A percentile compares a stretch with the other conserved stretches of the same genome.
Conservation (phyloP, 768 basidiomycete species). For the Hysterangium stoloniferum region DNA sequence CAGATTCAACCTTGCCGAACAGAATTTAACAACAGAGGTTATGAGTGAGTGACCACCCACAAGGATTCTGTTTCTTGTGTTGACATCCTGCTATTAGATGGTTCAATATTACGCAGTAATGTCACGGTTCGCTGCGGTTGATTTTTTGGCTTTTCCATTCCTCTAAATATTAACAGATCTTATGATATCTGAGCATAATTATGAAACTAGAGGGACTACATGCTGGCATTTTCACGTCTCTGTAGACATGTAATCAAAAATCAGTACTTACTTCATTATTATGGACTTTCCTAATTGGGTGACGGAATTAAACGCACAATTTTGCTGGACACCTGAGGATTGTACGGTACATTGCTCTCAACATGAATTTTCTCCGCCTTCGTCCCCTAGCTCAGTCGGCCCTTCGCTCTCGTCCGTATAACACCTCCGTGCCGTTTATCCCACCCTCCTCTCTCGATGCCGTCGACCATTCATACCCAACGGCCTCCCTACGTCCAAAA, state of each 20-base stretch:
- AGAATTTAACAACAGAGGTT: background rate
- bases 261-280: no score
- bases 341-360: no score
- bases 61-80: background rate
- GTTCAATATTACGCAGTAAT: background rate
- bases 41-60: background rate
- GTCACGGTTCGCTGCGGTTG: background rate
- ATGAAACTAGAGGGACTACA: no score
- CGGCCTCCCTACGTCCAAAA: slow-evolving; percentile 16
- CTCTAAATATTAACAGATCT: background rate
- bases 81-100: background rate
- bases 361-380: slow-evolving; percentile 2
- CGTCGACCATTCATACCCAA: slow-evolving; percentile 9
- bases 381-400: background rate
- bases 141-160: background rate
- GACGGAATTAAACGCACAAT: no score
- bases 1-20: background rate
- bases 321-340: no score
- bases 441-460: slow-evolving; percentile 28
- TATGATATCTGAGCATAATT: no score
- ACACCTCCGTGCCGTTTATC: slow-evolving; percentile 25
- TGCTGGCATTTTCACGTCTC: no score
- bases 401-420: background rate
- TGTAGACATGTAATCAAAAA: no score
- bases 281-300: no score